phyloP scores from a whole-genome alignment of 148 eudicot genomes.

The Gaultheria prostrata region DNA sequence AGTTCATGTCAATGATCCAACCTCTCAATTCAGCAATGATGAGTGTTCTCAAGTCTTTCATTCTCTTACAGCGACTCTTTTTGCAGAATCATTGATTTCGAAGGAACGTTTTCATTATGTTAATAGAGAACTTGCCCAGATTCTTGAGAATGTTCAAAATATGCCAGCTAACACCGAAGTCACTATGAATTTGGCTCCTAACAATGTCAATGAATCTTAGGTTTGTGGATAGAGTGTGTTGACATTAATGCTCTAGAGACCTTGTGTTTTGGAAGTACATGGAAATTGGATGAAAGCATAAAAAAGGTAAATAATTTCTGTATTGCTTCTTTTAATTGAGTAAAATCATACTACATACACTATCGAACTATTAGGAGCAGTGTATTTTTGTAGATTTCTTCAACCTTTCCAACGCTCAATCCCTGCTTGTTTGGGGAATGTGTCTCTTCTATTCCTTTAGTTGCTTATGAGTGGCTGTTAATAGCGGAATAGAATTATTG shows the following conservation, averaged over 20 bases:
- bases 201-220: conserved; percentile 27
- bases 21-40: conserved; percentile 24
- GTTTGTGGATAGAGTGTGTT: conserved; percentile 12
- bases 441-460: neutral
- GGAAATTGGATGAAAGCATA: conserved; percentile 3
- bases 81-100: conserved; percentile 47
- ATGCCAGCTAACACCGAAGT: conserved; percentile 39
- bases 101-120: conserved; percentile 50
- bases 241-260: conserved; percentile 4
- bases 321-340: conserved; percentile 1
- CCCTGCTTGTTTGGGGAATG: neutral
- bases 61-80: conserved; percentile 39
- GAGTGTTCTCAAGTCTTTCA: conserved; percentile 44
- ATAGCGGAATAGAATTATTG: neutral
- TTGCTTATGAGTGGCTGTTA: neutral
- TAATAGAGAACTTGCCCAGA: conserved; percentile 39
- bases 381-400: conserved; percentile 6
- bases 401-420: neutral
- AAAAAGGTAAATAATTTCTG: conserved; percentile 12
- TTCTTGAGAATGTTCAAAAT: conserved; percentile 42
- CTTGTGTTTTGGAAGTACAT: conserved; percentile 3
- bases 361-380: neutral
- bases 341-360: conserved; percentile 8
- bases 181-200: conserved; percentile 23
- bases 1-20: conserved; percentile 33